Evolutionary conservation across 169 alveolate species (phyloP), one percentile per base, ranked within the genome.

Genomic region (Cyclospora cayetanensis): DNA sequence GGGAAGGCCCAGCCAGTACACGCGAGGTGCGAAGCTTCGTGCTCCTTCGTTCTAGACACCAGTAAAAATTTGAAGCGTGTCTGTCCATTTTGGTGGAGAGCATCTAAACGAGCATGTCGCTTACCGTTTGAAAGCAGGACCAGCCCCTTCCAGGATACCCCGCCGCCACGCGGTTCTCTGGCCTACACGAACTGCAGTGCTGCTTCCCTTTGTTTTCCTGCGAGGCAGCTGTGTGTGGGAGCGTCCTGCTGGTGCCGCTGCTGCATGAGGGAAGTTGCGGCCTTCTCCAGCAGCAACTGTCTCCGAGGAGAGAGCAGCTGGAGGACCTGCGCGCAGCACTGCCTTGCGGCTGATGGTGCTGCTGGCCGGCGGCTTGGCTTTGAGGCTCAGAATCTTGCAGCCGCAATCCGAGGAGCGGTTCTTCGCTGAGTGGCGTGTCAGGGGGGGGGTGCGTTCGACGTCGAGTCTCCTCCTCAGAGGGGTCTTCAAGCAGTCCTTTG

Each of bases 271-370:
- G 22, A 2, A 41, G 66, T 12, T n/a, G 63, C 63, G 39, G 86
- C 39, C 86, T 76, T 50, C 86, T 39, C 66, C 86, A 76, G 86
- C 65, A 76, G 86, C 86, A 76, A 25, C 37, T 76, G 63, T 25
- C 86, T 27, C 65, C 86, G 11, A 76, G 42, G 12, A 29, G 37
- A 11, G 66, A n/a, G 42, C 43, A 42, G 86, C 60, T 42, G 9
- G 11, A 39, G 41, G 41, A 43, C 37, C 34, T 42, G 22, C n/a
- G 86, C 31, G 66, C 37, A 31, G 15, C 35, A 42, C n/a, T 46
- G 15, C 18, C 3, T 2, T 43, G 66, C 66, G 34, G 86, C 42
- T 74, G 60, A 22, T 39, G 85, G 39, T 12, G 85, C 66, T 39
- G 66, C 55, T 29, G 63, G 29, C 25, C 66, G 22, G 34, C 11